Percentiles rank a stretch among this genome's conserved stretches.
Conservation (phyloP, 768 basidiomycete species). For the Pilatotrama ljubarskyi region DNA sequence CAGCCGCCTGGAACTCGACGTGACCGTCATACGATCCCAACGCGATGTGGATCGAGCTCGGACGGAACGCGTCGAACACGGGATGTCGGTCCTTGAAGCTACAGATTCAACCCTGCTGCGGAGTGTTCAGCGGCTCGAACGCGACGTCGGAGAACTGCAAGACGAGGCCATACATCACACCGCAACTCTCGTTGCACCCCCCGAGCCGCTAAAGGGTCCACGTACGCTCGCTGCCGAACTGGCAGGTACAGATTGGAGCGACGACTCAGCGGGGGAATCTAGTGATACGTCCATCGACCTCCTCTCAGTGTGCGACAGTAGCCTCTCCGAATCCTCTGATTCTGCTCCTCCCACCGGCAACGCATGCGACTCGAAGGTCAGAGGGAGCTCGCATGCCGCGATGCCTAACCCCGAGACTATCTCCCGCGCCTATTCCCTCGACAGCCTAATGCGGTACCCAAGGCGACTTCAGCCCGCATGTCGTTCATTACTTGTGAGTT, state of each 20-base stretch:
- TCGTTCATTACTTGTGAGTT: too few relatives aligned
- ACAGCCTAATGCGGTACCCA: too few relatives aligned
- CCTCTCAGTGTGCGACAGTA: too few relatives aligned
- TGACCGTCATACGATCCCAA: neutral
- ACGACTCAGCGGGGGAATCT: too few relatives aligned
- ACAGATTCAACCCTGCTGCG: neutral
- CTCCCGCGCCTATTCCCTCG: too few relatives aligned
- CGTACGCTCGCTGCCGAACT: neutral
- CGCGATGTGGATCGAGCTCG: neutral
- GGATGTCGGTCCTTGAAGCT: neutral
- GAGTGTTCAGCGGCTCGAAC: neutral
- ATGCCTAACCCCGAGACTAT: too few relatives aligned
- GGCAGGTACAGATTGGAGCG: neutral
- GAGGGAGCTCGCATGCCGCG: too few relatives aligned
- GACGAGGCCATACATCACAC: neutral
- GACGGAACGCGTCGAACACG: neutral
- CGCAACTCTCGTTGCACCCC: neutral
- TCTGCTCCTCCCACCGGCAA: too few relatives aligned
- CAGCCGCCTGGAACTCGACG: neutral
- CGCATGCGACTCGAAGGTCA: too few relatives aligned
- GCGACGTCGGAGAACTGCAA: neutral
- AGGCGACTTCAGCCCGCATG: too few relatives aligned
- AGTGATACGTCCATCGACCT: too few relatives aligned
- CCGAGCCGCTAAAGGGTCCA: neutral
- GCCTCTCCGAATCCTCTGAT: too few relatives aligned